A percentile compares a stretch with the other conserved stretches of the same genome.
Conservation (phyloP, 768 basidiomycete species). For the Mycena rosella region DNA sequence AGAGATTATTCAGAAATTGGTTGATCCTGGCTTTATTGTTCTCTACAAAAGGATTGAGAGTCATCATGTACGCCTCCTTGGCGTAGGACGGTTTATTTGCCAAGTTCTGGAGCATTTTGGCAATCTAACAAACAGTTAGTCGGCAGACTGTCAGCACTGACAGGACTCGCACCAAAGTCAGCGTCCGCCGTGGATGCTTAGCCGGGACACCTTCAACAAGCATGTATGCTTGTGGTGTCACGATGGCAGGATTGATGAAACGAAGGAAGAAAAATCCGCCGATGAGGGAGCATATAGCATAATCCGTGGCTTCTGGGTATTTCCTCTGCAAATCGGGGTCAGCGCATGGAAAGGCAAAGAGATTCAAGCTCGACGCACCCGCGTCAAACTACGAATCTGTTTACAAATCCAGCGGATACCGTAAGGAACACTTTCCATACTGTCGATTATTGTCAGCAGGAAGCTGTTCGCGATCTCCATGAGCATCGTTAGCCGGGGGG, state of each 20-base stretch:
- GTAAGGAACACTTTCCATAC: constrained; percentile 98
- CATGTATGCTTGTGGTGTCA: constrained; percentile 99
- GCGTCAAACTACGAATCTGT: constrained; percentile 95
- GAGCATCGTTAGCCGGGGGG: constrained; percentile 96
- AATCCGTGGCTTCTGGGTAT: constrained; percentile 98
- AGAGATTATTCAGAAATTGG: constrained; percentile 94
- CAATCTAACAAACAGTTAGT: constrained; percentile 71
- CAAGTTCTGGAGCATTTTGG: constrained; percentile 99
- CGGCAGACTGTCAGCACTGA: neutral
- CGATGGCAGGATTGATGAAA: constrained; percentile 99
- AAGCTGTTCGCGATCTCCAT: constrained; percentile 99
- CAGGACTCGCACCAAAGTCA: constrained; percentile 81
- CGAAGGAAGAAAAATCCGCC: constrained; percentile 99
- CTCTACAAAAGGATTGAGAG: constrained; percentile 98
- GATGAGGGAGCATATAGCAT: constrained; percentile 97
- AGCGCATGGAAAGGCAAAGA: constrained; percentile 10
- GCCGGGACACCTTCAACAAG: constrained; percentile 98
- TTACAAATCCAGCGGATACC: constrained; percentile 99
- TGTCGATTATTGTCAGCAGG: constrained; percentile 96
- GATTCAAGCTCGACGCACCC: constrained; percentile 65
- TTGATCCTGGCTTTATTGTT: constrained; percentile 99
- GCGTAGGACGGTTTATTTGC: constrained; percentile 99
- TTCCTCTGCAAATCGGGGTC: constrained; percentile 77
- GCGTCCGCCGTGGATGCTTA: constrained; percentile 95
- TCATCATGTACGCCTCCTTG: constrained; percentile 99